Evolutionary conservation across 805 yeast species (phyloP), one percentile per base, ranked within the genome.

Genomic region (Lachancea lanzarotensis): DNA sequence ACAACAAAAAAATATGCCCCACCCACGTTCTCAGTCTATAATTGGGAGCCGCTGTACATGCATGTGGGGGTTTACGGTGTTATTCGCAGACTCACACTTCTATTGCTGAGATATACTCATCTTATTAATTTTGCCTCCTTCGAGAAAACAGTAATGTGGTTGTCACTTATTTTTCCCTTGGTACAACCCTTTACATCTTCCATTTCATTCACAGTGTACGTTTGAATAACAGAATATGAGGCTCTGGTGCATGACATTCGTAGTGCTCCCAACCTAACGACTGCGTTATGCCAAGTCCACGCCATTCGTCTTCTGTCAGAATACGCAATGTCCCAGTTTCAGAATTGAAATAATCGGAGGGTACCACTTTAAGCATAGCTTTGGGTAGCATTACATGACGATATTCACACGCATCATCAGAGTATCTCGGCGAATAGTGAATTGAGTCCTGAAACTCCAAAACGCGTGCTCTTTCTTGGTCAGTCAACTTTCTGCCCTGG

Each of bases 241-340:
- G 99, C 66, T 93, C 99, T 36, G 99, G 99, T 1, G 98, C 85
- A 64, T 93, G 98, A 35, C 96, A 90, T 59, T 93, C 98, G 61
- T 91, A 93, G 66, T 93, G 98, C 44, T 76, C 93, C 98, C 98
- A 93, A 1, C 98, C 98, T 49, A 93, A 71, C 31, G 95, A 85
- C 66, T 93, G 99, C 6, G 98, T 93, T 57, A 93, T 89, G 2
- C 99, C 99, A 40, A 93, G 70, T 1, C 97, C 98, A 65, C 99
- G 76, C 99, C 99, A 93, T 67, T 93, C 99, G 54, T 93, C 98
- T 65, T 93, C 99, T 40, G 84, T 67, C 33, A 93, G 70, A 36
- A 93, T 87, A 53, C 96, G 80, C 55, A 93, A 73, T 0, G 98
- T 93, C 4, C 98, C 98, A 2, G 95, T 87, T 47, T 90, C 95